A percentile compares a stretch with the other conserved stretches of the same genome.
These are phyloP conservation scores for Pulchroboletus neoregius DNA, from an alignment of 1,284 basidiomycete genomes.

Conservation along the genomic window DNA sequence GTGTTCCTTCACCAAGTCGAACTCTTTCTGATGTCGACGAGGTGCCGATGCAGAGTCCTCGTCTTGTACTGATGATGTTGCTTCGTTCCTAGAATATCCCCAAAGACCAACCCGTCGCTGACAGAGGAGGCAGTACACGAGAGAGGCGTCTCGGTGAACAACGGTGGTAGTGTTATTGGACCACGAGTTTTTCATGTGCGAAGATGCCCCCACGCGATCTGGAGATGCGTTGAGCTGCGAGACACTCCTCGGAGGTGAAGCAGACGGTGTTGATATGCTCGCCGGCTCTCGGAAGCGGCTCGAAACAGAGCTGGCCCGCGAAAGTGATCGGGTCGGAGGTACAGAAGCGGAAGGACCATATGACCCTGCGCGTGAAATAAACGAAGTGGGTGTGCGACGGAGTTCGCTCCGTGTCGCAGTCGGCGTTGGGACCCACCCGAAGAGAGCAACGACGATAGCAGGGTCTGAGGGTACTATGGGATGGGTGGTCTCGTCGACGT, in stretches of 20 bases:
- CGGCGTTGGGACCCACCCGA: slow-evolving; percentile 63
- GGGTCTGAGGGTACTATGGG: slow-evolving; percentile 40
- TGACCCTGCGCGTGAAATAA: slow-evolving; percentile 37
- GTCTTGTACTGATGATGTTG: slow-evolving; percentile 8
- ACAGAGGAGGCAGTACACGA: slow-evolving; percentile 65
- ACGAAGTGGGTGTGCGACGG: slow-evolving; percentile 37
- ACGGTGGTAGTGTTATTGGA: neutral
- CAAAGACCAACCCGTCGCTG: slow-evolving; percentile 74
- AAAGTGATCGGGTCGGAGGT: slow-evolving; percentile 40
- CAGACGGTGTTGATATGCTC: slow-evolving; percentile 14
- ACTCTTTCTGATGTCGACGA: slow-evolving; percentile 46
- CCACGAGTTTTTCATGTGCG: slow-evolving; percentile 5
- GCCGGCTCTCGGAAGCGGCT: slow-evolving; percentile 18
- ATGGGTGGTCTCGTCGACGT: slow-evolving; percentile 10
- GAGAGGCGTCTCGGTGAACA: slow-evolving; percentile 39
- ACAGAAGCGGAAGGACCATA: slow-evolving; percentile 32
- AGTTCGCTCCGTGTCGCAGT: slow-evolving; percentile 35
- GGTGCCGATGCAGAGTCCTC: slow-evolving; percentile 17
- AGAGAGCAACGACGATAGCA: slow-evolving; percentile 59
- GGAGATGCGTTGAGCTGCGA: slow-evolving; percentile 21
- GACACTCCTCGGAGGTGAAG: slow-evolving; percentile 19
- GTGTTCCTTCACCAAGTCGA: slow-evolving; percentile 75
- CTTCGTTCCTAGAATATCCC: slow-evolving; percentile 49
- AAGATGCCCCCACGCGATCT: slow-evolving; percentile 21
- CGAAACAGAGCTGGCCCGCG: slow-evolving; percentile 46